These are phyloP conservation scores for Colletotrichum higginsianum DNA, from an alignment of 2,329 filamentous ascomycete species.

Conservation along the genomic window DNA sequence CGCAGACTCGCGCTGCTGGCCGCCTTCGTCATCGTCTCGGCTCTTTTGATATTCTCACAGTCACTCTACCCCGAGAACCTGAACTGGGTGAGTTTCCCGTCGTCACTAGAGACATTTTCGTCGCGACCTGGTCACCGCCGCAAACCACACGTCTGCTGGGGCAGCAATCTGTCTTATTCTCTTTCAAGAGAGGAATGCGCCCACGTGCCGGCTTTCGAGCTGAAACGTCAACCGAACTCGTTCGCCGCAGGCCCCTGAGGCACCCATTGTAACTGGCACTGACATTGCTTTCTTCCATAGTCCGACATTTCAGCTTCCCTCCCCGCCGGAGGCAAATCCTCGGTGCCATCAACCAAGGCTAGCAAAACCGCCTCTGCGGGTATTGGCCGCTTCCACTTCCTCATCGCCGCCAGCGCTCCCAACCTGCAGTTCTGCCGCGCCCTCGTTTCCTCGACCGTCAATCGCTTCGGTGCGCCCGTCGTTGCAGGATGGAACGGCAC, in stretches of 20 bases:
- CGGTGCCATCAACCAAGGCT: slow-evolving; percentile 19
- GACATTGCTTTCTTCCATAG: slow-evolving; percentile 31
- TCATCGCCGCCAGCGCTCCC: slow-evolving; percentile 55
- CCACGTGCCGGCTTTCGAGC: slow-evolving; percentile 27
- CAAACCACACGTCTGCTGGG: slow-evolving; percentile 4
- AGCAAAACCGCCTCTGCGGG: slow-evolving; percentile 26
- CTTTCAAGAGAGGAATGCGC: slow-evolving; percentile 12
- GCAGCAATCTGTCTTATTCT: neutral
- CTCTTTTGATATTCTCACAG: slow-evolving; percentile 40
- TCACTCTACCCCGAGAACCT: slow-evolving; percentile 34
- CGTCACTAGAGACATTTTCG: slow-evolving; percentile 12
- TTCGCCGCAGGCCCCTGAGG: slow-evolving; percentile 25
- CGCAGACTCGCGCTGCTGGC: slow-evolving; percentile 40
- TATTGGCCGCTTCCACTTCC: slow-evolving; percentile 52
- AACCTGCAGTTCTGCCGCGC: slow-evolving; percentile 57
- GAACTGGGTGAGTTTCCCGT: slow-evolving; percentile 41
- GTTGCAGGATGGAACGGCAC: slow-evolving; percentile 57
- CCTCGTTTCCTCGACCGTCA: slow-evolving; percentile 55
- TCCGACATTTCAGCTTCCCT: slow-evolving; percentile 41
- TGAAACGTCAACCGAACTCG: slow-evolving; percentile 38
- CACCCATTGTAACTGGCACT: slow-evolving; percentile 30
- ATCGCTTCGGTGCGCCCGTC: slow-evolving; percentile 55
- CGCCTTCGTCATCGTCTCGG: slow-evolving; percentile 24
- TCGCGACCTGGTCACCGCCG: slow-evolving; percentile 21
- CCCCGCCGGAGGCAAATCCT: slow-evolving; percentile 35